Base-by-base conservation (phyloP, 805 yeast genomes). In the Cyberlindnera suaveolens region DNA sequence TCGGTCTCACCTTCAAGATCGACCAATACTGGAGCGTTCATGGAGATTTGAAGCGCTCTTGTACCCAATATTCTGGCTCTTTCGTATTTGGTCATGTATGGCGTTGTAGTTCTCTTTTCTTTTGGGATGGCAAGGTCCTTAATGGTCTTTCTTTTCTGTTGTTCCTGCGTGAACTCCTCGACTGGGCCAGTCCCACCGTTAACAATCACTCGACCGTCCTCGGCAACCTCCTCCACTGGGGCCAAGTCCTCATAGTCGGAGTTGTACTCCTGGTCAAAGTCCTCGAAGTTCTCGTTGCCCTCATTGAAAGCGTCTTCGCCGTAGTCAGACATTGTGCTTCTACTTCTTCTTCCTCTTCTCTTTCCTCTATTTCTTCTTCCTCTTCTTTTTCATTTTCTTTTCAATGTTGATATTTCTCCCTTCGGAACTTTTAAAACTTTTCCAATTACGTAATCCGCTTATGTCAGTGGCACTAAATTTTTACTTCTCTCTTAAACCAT, bases 1-100 rank as follows among this genome's bases (percentile, higher is more conserved):
- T 93, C 99, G 3, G 99, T 95, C 65, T 95, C 99, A 60, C 99
- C 99, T 68, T 93, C 99, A 45, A 93, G 78, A 60, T 95, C 99
- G 34, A 93, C 99, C 61, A 93, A 76, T 3, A 93, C 98, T 2
- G 99, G 99, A 1, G 99, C 99, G 62, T 93, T 93, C 86, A 93
- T 85, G 23, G 97, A 88, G 57, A 93, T 91, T 66, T 93, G 99
- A 51, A 93, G 71, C 2, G 99, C 99, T 57, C 99, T 78, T 10
- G 99, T 93, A 23, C 99, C 99, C 58, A 93, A 75, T 48, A 93
- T 88, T 70, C 99, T 80, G 7, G 99, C 99, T 56, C 97, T 78
- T 72, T 93, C 99, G 64, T 93, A 93, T 62, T 95, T 93, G 45
- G 99, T 93, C 98, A 93, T 90, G 64, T 91, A 93, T 42, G 99